Base-by-base conservation (phyloP, 1,139 yeast species). In the Komagataea norvegica region DNA sequence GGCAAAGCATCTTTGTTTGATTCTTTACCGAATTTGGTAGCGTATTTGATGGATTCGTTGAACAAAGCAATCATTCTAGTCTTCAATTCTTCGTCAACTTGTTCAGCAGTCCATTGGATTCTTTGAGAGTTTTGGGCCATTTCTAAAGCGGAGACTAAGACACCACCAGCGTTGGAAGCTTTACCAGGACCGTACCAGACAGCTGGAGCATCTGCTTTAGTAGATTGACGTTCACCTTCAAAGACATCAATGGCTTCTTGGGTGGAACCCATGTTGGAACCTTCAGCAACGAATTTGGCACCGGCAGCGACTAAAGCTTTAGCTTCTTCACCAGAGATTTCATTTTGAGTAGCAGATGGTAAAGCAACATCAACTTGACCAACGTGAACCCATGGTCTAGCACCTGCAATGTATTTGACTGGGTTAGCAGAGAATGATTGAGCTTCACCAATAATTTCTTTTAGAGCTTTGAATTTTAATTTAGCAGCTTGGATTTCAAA, bases 81-180 rank as follows among this genome's bases (percentile, higher is more conserved):
- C 78, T 87, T 86, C 63, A 88, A 79, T 67, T 81, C 86, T 47
- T 65, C 62, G 67, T 88, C 96, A 56, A 88, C 96, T 70, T 84
- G 87, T 71, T 86, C 95, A 45, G 77, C 56, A 46, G 94, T 75
- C 96, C 96, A 88, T 52, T 70, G 67, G 51, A 81, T 78, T 74
- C 97, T 85, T 65, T 83, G 93, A 44, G 96, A 87, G 85, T 91
- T 91, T 74, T 91, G 98, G 48, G 97, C 96, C 97, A 91, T 91
- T 75, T 91, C 98, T 55, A 91, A 78, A 64, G 97, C 97, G 47
- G 96, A 87, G 44, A 89, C 96, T 44, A 96, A 95, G 57, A 91
- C 98, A 79, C 97, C 98, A 72, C 97, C 97, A 72, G 94, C 84
- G 79, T 91, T 91, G 61, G 97, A 93, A 57, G 96, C 96, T 78